Base-by-base conservation (phyloP, 495 filamentous ascomycete genomes). In the Penicillium ochrochloron region DNA sequence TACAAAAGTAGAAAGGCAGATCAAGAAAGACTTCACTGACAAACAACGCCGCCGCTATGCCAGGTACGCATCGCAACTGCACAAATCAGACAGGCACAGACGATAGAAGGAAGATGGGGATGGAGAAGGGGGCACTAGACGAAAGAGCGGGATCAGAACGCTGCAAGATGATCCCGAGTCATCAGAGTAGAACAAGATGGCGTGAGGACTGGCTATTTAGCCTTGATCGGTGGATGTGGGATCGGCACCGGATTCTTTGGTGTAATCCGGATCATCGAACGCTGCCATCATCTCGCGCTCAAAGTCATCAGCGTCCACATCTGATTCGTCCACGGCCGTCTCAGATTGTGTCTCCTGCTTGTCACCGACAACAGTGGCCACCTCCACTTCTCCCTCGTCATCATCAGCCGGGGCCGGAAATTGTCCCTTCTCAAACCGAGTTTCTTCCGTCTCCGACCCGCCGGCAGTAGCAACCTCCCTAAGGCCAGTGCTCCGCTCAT, bases 211-310 rank as follows among this genome's bases (percentile, higher is more conserved):
- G 11, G 23, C 0, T 21, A 2, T 17, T 29, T 52, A 31, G 48
- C 6, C 29, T 31, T 52, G 5, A 14, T 52, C 48, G 48, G 27
- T 2, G 15, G 25, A 15, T 17, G 27, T 11, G 4, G 62, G 42
- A 23, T 74, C 67, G 37, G 68, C 73, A 44, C 79, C 76, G n/a
- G 65, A 74, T 35, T 70, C 67, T 9, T 66, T 59, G 51, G 80
- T 74, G 64, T 69, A 75, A 8, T 79, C 78, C 5, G 76, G 78
- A 12, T 84, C 83, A 60, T 88, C 86, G 55, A 91, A 84, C 48
- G 87, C 89, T 0, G 87, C 88, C 69, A 88, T 70, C 73, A 92
- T 81, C 64, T 92, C 88, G 12, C 85, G 84, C 70, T 90, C 89
- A 21, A 91, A 73, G 48, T 84, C 88, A 50, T 86, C 88, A 33